Evolutionary conservation across 169 alveolate species (phyloP).

Genomic region (Theileria equi): DNA sequence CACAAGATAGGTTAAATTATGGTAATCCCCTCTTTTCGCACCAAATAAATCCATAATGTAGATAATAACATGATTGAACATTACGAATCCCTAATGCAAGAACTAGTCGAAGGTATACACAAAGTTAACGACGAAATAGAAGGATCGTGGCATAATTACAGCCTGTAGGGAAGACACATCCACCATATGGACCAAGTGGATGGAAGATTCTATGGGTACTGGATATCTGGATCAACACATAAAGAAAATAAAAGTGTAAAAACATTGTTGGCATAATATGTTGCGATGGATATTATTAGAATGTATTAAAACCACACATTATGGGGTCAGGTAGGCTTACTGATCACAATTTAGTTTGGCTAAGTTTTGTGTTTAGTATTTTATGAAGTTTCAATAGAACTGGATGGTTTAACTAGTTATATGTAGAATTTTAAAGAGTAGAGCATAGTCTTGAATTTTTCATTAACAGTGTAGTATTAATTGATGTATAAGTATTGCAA

Average conservation of each 20-base stretch:
- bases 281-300: background rate
- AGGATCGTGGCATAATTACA: slow-evolving; percentile 39
- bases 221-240: background rate
- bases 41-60: background rate
- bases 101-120: slow-evolving; percentile 50
- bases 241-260: background rate
- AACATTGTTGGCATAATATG: background rate
- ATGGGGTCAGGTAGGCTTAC: too few relatives aligned
- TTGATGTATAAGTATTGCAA: background rate
- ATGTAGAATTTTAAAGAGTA: background rate
- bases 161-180: background rate
- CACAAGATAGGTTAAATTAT: slow-evolving; percentile 53
- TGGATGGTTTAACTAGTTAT: background rate
- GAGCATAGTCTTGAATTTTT: background rate
- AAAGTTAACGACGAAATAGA: slow-evolving; percentile 46
- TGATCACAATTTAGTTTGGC: too few relatives aligned
- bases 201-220: background rate
- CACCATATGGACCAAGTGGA: background rate
- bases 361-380: background rate
- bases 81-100: slow-evolving; percentile 52
- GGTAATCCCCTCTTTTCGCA: slow-evolving; percentile 16
- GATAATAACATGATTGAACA: slow-evolving; percentile 62
- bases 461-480: background rate
- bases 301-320: slow-evolving; percentile 16
- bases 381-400: background rate